Conservation (phyloP, 805 yeast genomes). For the Deakozyma indianensis region DNA sequence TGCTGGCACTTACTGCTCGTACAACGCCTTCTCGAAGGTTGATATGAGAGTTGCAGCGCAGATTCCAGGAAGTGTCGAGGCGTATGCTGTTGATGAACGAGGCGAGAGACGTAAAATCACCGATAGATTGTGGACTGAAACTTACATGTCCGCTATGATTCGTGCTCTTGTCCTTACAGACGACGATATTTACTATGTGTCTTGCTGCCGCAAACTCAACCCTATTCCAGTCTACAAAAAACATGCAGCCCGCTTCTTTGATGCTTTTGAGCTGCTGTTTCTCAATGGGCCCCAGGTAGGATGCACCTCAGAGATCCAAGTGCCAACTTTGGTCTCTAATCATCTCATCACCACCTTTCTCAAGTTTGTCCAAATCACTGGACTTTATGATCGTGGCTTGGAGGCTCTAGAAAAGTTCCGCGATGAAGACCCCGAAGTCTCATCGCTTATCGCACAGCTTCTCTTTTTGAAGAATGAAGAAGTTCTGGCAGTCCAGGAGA, state of each 20-base stretch:
- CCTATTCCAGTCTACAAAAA: conserved; percentile 43
- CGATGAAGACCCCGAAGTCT: conserved; percentile 39
- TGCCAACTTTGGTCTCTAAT: conserved; percentile 48
- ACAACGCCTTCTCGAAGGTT: conserved; percentile 56
- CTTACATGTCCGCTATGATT: conserved; percentile 56
- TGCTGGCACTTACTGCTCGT: conserved; percentile 34
- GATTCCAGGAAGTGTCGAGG: conserved; percentile 35
- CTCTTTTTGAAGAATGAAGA: conserved; percentile 29
- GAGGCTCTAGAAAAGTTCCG: conserved; percentile 41
- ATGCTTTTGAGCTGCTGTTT: conserved; percentile 54
- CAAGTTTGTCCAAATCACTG: conserved; percentile 49
- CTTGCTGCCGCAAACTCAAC: conserved; percentile 70
- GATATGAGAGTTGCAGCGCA: conserved; percentile 59
- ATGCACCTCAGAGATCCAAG: conserved; percentile 50
- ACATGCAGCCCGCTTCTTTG: conserved; percentile 39
- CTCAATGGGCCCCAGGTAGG: conserved; percentile 56
- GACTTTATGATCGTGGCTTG: conserved; percentile 45
- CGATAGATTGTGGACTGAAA: conserved; percentile 27
- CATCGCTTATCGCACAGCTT: conserved; percentile 29
- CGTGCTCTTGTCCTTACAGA: conserved; percentile 69
- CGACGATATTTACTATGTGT: conserved; percentile 59
- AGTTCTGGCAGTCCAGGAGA: conserved; percentile 30
- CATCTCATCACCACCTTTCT: conserved; percentile 65
- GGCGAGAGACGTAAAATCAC: conserved; percentile 25
- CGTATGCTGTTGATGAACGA: conserved; percentile 21